Evolutionary conservation across 768 basidiomycete genomes (phyloP), one percentile per base, ranked within the genome.

Genomic region (Naganishia onofrii): DNA sequence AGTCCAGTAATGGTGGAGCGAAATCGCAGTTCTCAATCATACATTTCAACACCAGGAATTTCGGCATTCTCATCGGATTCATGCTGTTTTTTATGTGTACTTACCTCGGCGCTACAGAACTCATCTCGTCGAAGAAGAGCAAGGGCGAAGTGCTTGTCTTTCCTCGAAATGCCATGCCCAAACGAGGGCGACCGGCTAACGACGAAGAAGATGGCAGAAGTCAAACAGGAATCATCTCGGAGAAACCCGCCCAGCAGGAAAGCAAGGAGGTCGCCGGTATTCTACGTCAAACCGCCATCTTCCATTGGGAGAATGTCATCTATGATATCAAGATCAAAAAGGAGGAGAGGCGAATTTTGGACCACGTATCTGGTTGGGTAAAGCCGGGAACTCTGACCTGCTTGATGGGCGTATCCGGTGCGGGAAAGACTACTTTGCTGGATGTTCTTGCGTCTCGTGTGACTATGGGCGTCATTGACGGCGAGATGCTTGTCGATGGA

Each of bases 331-430:
- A 81, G 76, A 80, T 80, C 72, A 80, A 80, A 72, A 73, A 73
- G 66, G 54, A 75, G 81, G 13, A 51, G 31, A 68, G 73, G 89
- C 88, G 75, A 82, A 88, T 29, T 32, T 42, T 69, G 78, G 82
- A 48, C 81, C 77, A 78, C 57, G 77, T 79, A 29, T 75, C 78
- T 57, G 79, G 80, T 12, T 79, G 76, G 76, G 76, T 76, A 36
- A 74, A 77, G 56, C 75, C 77, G 9, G 79, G 79, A 28, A 77
- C 76, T 53, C 56, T 78, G 68, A 80, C 79, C 28, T 77, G 77
- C 31, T 72, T 78, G 46, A 78, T 79, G 77, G 77, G 76, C 36
- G 87, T 93, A 0, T 83, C 85, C 0, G 83, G 87, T 29, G 75
- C 80, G n/a, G 82, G 82, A 54, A 81, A 81, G 68, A 80, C 81